Conservation (phyloP, 306 rosid genomes). For the Vachellia collinsii region DNA sequence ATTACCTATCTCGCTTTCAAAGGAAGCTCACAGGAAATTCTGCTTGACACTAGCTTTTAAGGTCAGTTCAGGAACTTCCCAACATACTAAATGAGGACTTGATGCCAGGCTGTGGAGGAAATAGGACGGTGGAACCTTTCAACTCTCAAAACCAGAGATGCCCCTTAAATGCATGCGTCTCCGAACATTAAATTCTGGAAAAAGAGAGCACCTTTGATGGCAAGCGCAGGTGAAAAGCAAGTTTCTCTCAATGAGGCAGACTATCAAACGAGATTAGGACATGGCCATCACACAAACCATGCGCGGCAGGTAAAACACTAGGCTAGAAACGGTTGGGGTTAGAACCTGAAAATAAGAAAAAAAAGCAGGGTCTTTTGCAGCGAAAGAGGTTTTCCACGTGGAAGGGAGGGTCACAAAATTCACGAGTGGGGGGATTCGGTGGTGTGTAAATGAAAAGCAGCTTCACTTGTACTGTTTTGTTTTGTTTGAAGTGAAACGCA, state of each 20-base stretch:
- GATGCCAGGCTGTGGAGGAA: background rate
- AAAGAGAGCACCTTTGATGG: background rate
- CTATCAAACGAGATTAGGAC: background rate
- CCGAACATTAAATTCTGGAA: background rate
- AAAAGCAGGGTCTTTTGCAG: background rate
- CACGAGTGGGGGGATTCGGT: background rate
- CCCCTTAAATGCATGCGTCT: conserved; percentile 7
- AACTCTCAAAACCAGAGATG: background rate
- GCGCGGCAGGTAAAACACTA: background rate
- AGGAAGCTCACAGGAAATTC: background rate
- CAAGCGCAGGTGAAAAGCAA: background rate
- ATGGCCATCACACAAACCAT: background rate
- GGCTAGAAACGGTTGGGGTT: background rate
- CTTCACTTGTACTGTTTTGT: background rate
- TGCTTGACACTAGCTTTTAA: background rate
- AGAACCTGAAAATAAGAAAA: background rate
- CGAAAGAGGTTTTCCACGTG: background rate
- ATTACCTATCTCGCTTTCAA: conserved; percentile 13
- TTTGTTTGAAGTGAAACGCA: background rate
- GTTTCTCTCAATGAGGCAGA: background rate
- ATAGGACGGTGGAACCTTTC: background rate
- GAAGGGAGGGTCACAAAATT: background rate
- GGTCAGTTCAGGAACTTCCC: background rate
- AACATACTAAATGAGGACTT: background rate
- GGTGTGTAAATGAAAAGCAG: background rate